Evolutionary conservation across 495 filamentous ascomycete genomes (phyloP).

Genomic region (Aspergillus sclerotioniger): DNA sequence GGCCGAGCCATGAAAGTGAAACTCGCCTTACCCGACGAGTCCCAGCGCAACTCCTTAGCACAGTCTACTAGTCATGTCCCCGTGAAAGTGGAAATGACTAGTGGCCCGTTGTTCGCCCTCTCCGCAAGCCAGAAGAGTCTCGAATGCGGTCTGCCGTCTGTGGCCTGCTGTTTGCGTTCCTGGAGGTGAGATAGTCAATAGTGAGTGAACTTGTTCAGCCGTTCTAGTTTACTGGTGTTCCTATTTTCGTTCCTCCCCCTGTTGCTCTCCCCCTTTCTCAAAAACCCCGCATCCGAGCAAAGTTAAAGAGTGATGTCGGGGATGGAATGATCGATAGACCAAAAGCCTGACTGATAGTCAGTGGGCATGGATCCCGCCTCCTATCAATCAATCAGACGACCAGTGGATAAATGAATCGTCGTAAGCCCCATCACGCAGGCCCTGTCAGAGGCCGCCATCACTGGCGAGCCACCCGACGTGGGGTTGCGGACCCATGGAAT

Average conservation of each 20-base stretch:
- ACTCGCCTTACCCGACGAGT: background rate
- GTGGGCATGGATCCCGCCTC: conserved; percentile 3
- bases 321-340: background rate
- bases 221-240: background rate
- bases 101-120: background rate
- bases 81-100: background rate
- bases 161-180: too few species aligned
- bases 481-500: background rate
- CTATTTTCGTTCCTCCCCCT: background rate
- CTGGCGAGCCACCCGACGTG: background rate
- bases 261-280: background rate
- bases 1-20: background rate
- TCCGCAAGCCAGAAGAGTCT: background rate
- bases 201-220: background rate
- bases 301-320: background rate
- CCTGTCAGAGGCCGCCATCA: background rate
- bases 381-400: background rate
- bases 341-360: background rate
- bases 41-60: background rate
- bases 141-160: background rate
- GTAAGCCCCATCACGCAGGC: conserved; percentile 1
- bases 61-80: background rate
- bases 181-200: background rate
- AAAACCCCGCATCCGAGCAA: background rate
- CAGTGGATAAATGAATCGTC: conserved; percentile 4